Base-by-base conservation (phyloP, 257 asterid genomes). In the Cordia subcordata region DNA sequence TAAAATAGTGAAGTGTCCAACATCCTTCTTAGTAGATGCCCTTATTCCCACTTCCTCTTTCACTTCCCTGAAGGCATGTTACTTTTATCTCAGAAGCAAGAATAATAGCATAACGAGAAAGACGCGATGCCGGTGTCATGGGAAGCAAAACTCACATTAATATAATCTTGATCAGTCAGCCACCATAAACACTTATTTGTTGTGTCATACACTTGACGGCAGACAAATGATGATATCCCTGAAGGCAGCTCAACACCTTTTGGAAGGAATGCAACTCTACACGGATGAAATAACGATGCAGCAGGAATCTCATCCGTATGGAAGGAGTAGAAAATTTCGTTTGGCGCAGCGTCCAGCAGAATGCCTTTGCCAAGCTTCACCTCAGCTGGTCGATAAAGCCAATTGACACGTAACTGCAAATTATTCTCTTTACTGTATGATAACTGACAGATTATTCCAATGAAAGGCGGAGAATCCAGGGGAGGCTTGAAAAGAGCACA, bases 201-300 rank as follows among this genome's bases (percentile, higher is more conserved):
- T 63, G 73, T 61, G 72, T 90, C 98, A 57, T 85, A 90, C 65
- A 76, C 88, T 17, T 95, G 89, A 38, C 96, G 84, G 71, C 96
- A 87, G 70, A 87, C 82, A 79, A 81, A 90, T 61, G 95, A 79
- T 54, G 94, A 82, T 70, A 76, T 71, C 79, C 88, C 83, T 14
- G 76, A 23, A 16, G 94, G 94, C 74, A 87, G 94, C 74, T 80
- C 94, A 64, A 67, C 81, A 49, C 94, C 95, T 79, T 77, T 72
- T 49, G 98, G 94, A 70, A 92, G 98, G 79, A 92, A 88, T 71
- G 98, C 95, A 79, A 92, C 98, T 84, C 83, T 85, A 79, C 98
- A 88, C 50, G 89, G 98, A 80, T 90, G 96, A 22, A 88, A 88
- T 61, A 88, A 79, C 46, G 95, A 86, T 54, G 94, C 95, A 66